Base-by-base conservation (phyloP, 2,329 filamentous ascomycete genomes). In the Venturia oleaginea region DNA sequence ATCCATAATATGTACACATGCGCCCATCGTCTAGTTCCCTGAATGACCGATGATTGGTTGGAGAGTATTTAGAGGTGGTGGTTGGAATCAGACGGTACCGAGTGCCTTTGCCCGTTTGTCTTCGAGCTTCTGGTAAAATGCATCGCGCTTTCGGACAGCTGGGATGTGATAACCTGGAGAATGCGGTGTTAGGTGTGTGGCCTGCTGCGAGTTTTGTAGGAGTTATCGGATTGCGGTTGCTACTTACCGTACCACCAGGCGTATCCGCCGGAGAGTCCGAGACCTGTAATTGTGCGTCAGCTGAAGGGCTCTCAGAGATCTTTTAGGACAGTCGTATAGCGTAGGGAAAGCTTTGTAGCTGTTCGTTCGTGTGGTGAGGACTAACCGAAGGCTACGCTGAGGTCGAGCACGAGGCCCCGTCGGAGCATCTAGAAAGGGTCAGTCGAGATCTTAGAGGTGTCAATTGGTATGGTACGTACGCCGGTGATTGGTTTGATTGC, bases 171-270 rank as follows among this genome's bases (percentile, higher is more conserved):
- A 87, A 72, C 84, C 84, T 86, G 69, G 17, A 24, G 32, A 43
- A 4, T 40, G 34, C 10, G 34, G 37, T 43, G 34, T 64, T 34
- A 34, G 63, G 43, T 27, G 19, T 22, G 51, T 62, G 22, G 24
- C 7, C 48, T 42, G 32, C n/a, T 60, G 59, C 22, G 30, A 37
- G 37, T 8, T 37, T 13, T 24, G 46, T 38, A 22, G 40, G 22
- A 63, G 34, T 57, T 65, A 59, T 38, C 17, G 34, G 11, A 40
- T n/a, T 48, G 24, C 15, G 17, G 40, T 59, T 48, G 66, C 71
- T 72, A 81, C 79, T 68, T 80, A 80, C 78, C 85, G 78, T 88
- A 88, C 86, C 85, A 88, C 80, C 82, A 88, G 73, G 82, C 80
- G 76, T 87, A 88, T 70, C 84, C 86, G 74, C 80, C 79, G 69